Evolutionary conservation across 2,329 filamentous ascomycete genomes (phyloP).

Genomic region (Aspergillus brunneoviolaceus): DNA sequence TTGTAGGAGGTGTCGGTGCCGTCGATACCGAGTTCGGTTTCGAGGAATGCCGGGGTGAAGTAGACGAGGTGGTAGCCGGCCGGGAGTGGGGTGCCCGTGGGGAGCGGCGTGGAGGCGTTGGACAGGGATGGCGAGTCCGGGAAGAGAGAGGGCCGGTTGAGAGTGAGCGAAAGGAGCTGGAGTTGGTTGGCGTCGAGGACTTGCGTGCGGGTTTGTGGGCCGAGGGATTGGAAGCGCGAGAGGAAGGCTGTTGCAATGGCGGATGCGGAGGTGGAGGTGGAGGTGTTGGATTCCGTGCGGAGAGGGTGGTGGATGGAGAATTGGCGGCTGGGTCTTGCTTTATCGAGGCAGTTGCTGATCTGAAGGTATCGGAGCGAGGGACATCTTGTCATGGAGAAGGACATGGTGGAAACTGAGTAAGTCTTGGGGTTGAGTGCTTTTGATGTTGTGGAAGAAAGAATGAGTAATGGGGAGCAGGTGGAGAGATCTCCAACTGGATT

Average conservation of each 20-base stretch:
- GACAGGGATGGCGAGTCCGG: conserved; percentile 41
- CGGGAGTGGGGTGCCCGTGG: conserved; percentile 52
- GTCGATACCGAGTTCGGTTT: conserved; percentile 57
- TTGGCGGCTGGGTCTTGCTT: conserved; percentile 1
- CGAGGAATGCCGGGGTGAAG: conserved; percentile 59
- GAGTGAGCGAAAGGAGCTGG: conserved; percentile 60
- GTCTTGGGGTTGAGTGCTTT: not conserved
- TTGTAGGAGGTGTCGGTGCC: conserved; percentile 64
- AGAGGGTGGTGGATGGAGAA: conserved; percentile 16
- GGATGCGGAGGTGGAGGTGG: conserved; percentile 33
- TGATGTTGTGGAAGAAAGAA: not conserved
- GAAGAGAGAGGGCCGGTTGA: conserved; percentile 51
- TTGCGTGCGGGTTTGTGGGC: conserved; percentile 50
- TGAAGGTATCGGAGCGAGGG: not conserved
- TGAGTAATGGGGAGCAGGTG: not conserved
- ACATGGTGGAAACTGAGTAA: conserved; percentile 3
- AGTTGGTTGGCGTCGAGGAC: conserved; percentile 63
- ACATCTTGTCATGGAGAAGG: conserved; percentile 2
- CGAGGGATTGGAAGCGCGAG: conserved; percentile 42
- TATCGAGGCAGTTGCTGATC: not conserved
- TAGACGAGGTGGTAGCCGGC: conserved; percentile 64
- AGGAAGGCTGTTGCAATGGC: conserved; percentile 44
- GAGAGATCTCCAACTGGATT: not conserved
- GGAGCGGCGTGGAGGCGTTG: conserved; percentile 35
- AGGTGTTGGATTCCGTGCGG: conserved; percentile 19